Conservation (phyloP, 148 eudicot genomes). For the Pharnaceum exiguum region DNA sequence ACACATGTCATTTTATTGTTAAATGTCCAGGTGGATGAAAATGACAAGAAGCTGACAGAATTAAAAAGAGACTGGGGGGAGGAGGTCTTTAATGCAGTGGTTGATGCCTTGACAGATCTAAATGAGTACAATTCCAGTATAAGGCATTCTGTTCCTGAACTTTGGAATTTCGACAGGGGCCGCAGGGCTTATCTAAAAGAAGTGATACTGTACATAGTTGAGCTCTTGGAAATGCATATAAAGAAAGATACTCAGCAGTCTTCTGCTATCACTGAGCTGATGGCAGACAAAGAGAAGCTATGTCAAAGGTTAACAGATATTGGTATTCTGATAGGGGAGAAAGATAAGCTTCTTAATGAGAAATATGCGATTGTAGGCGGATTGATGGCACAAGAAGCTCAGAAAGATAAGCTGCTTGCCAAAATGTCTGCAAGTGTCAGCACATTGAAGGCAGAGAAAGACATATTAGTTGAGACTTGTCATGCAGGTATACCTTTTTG, state of each 20-base stretch:
- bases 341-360: constrained; percentile 17
- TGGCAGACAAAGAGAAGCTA: constrained; percentile 15
- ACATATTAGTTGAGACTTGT: background rate
- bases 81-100: constrained; percentile 14
- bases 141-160: constrained; percentile 7
- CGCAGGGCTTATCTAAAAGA: constrained; percentile 15
- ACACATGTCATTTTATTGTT: constrained; percentile 1
- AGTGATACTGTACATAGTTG: constrained; percentile 4
- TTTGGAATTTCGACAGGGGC: constrained; percentile 18
- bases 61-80: constrained; percentile 16
- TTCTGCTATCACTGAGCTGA: constrained; percentile 2
- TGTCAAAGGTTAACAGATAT: background rate
- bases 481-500: constrained; percentile 3
- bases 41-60: constrained; percentile 12
- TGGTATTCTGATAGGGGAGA: constrained; percentile 6
- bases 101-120: background rate
- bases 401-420: constrained; percentile 11
- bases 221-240: constrained; percentile 1
- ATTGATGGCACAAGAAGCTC: background rate
- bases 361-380: constrained; percentile 10
- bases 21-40: constrained; percentile 17
- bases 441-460: constrained; percentile 1
- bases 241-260: constrained; percentile 14
- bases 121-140: background rate
- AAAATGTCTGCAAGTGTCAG: constrained; percentile 11